phyloP scores from a whole-genome alignment of 495 filamentous ascomycete species.

The Penicillium manginii region DNA sequence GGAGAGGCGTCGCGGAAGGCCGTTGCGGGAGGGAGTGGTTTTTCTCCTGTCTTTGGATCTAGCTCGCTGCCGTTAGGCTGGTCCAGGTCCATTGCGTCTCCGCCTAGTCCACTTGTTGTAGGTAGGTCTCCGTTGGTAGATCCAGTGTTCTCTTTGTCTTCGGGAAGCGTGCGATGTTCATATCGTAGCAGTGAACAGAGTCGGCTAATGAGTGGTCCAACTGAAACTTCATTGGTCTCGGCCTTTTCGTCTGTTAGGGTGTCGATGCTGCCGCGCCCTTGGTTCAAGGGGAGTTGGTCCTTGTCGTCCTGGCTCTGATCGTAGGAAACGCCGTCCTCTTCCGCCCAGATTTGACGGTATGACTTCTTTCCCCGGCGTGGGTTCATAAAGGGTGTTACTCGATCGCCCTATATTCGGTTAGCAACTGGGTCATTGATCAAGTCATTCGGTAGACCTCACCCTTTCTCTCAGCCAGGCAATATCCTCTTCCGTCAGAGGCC shows the following conservation, averaged over 20 bases:
- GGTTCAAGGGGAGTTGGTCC: conserved; percentile 74
- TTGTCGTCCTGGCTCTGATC: conserved; percentile 60
- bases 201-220: conserved; percentile 83
- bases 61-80: conserved; percentile 42
- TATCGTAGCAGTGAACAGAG: conserved; percentile 81
- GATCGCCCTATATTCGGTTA: conserved; percentile 66
- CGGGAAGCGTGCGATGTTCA: conserved; percentile 68
- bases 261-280: conserved; percentile 82
- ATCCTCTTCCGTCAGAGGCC: conserved; percentile 90
- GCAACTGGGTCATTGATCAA: background rate
- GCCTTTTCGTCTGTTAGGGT: conserved; percentile 80
- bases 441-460: conserved; percentile 33
- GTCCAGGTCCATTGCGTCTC: conserved; percentile 58
- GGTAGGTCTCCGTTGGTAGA: conserved; percentile 56
- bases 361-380: conserved; percentile 81
- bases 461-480: conserved; percentile 89
- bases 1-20: conserved; percentile 73
- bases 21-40: conserved; percentile 68
- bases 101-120: conserved; percentile 48
- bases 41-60: conserved; percentile 49
- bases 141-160: conserved; percentile 60
- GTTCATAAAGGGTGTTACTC: conserved; percentile 79
- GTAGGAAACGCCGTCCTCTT: conserved; percentile 81
- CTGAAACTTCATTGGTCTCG: conserved; percentile 89
- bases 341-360: conserved; percentile 89